A percentile compares a stretch with the other conserved stretches of the same genome.
Evolutionary conservation across 352 stramenopile genomes (phyloP).

Genomic region (Thalassiosira allenii): DNA sequence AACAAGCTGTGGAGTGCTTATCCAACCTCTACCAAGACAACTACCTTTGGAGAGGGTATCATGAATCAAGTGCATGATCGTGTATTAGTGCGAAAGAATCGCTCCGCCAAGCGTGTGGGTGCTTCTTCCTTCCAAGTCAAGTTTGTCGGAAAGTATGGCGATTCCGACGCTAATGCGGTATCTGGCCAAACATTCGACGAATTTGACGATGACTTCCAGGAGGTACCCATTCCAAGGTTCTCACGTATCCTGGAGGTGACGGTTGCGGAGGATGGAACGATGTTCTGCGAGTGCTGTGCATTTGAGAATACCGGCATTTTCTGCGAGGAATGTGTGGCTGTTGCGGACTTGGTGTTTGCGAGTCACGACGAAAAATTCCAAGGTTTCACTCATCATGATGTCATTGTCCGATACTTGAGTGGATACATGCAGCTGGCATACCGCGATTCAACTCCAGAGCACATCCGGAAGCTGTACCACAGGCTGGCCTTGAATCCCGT

Average conservation of each 20-base stretch:
- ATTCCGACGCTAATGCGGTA: not conserved
- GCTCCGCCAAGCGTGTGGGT: not conserved
- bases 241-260: not conserved
- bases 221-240: constrained; percentile 1
- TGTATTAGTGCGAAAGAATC: not conserved
- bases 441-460: not conserved
- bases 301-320: constrained; percentile 17
- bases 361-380: not conserved
- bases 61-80: not conserved
- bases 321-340: not conserved
- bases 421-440: constrained; percentile 45
- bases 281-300: not conserved
- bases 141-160: not conserved
- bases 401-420: constrained; percentile 10
- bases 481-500: not conserved
- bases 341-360: not conserved
- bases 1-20: not conserved
- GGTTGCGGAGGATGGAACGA: constrained; percentile 10
- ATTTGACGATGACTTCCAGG: not conserved
- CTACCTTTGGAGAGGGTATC: constrained; percentile 8
- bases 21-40: not conserved
- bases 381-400: constrained; percentile 38
- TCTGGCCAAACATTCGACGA: not conserved
- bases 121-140: not conserved
- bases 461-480: constrained; percentile 7